phyloP scores from a whole-genome alignment of 202 grass and related monocot genomes.

The Musa balbisiana region DNA sequence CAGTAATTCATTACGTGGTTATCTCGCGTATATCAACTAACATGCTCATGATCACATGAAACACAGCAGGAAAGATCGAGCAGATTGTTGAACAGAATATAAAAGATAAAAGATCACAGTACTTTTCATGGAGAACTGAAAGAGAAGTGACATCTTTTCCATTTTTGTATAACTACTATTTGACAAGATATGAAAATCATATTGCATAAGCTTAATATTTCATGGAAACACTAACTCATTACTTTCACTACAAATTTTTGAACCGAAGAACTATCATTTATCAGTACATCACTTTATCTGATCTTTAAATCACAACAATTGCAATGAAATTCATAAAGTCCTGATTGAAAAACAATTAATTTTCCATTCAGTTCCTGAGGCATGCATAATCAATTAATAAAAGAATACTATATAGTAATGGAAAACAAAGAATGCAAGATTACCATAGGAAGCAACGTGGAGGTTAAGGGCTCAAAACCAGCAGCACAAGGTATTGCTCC shows the following conservation, averaged over 20 bases:
- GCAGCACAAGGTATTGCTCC: neutral
- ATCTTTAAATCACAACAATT: neutral
- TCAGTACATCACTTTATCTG: neutral
- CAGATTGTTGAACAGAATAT: neutral
- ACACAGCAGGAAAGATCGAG: neutral
- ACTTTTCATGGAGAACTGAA: neutral
- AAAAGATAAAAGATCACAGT: neutral
- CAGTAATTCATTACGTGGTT: neutral
- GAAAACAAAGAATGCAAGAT: neutral
- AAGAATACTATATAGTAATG: neutral
- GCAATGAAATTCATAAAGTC: too few relatives aligned
- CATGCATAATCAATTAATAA: neutral
- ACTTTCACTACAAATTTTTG: neutral
- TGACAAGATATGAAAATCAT: neutral
- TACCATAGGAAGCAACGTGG: too few relatives aligned
- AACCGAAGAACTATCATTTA: neutral
- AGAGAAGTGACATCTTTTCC: neutral
- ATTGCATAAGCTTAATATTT: neutral
- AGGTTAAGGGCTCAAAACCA: neutral
- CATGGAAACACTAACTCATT: neutral
- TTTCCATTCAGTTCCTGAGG: neutral
- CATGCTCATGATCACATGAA: neutral
- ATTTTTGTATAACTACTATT: neutral
- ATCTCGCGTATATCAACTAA: neutral
- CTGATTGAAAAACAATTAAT: too few relatives aligned